Percentiles rank a stretch among this genome's conserved stretches.
These are phyloP conservation scores for Torrubiella hemipterigena DNA, from an alignment of 2,329 filamentous ascomycete genomes.

Conservation along the genomic window DNA sequence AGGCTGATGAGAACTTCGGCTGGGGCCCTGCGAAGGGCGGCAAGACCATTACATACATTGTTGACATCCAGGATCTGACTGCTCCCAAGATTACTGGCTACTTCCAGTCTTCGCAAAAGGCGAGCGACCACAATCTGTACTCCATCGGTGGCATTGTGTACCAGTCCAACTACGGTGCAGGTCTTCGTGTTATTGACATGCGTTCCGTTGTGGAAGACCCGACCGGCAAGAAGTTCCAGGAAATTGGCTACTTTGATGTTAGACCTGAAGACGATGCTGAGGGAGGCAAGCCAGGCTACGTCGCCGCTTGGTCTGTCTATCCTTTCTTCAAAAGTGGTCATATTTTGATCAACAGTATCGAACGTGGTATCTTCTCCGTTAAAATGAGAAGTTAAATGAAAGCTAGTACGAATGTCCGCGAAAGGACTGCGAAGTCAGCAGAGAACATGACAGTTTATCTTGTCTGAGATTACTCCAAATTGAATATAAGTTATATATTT, in stretches of 20 bases:
- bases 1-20: constrained; percentile 32
- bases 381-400: no score
- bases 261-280: constrained; percentile 30
- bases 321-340: constrained; percentile 30
- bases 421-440: no score
- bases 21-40: constrained; percentile 22
- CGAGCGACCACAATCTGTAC: constrained; percentile 34
- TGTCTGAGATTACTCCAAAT: no score
- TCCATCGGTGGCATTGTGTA: constrained; percentile 26
- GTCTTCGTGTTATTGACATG: constrained; percentile 23
- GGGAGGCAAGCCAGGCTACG: constrained; percentile 17
- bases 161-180: constrained; percentile 33
- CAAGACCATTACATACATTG: constrained; percentile 34
- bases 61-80: constrained; percentile 29
- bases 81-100: constrained; percentile 26
- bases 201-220: constrained; percentile 20
- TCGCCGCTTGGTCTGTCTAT: constrained; percentile 31
- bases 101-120: constrained; percentile 19
- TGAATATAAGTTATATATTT: no score
- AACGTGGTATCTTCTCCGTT: constrained; percentile 31
- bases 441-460: no score
- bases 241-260: constrained; percentile 33
- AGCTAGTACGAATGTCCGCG: no score
- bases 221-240: constrained; percentile 25
- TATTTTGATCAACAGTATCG: constrained; percentile 33